A percentile compares a stretch with the other conserved stretches of the same genome.
Conservation (phyloP, 2,329 filamentous ascomycete genomes). For the Venturia aucupariae region DNA sequence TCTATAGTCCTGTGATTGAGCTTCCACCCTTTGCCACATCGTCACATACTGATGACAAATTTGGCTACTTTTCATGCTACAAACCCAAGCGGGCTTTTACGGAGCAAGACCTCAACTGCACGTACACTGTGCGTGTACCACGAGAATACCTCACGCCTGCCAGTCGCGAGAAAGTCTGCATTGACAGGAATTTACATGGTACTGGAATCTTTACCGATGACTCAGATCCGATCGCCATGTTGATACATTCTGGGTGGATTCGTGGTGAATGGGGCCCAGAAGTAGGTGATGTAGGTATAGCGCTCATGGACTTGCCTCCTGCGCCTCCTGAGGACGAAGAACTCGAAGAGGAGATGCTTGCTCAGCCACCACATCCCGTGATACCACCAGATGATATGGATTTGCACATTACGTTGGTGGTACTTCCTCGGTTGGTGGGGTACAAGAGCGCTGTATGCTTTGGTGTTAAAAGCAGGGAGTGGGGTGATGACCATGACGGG, state of each 20-base stretch:
- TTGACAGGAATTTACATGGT: conserved; percentile 76
- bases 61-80: conserved; percentile 51
- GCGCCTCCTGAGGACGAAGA: conserved; percentile 31
- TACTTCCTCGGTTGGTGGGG: conserved; percentile 68
- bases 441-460: conserved; percentile 69
- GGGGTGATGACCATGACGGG: conserved; percentile 69
- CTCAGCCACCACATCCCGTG: conserved; percentile 45
- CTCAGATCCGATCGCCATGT: conserved; percentile 84
- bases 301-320: conserved; percentile 46
- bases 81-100: conserved; percentile 68
- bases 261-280: conserved; percentile 78
- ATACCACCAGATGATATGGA: conserved; percentile 60
- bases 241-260: conserved; percentile 89
- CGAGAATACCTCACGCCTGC: conserved; percentile 61
- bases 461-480: conserved; percentile 74
- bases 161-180: conserved; percentile 74
- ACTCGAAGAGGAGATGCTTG: conserved; percentile 20
- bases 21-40: conserved; percentile 32
- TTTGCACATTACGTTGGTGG: conserved; percentile 75
- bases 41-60: conserved; percentile 37
- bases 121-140: conserved; percentile 78
- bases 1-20: conserved; percentile 63
- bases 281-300: conserved; percentile 66
- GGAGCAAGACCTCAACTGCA: conserved; percentile 72
- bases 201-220: conserved; percentile 94